phyloP scores from a whole-genome alignment of 495 filamentous ascomycete species.

The Penicillium desertorum region DNA sequence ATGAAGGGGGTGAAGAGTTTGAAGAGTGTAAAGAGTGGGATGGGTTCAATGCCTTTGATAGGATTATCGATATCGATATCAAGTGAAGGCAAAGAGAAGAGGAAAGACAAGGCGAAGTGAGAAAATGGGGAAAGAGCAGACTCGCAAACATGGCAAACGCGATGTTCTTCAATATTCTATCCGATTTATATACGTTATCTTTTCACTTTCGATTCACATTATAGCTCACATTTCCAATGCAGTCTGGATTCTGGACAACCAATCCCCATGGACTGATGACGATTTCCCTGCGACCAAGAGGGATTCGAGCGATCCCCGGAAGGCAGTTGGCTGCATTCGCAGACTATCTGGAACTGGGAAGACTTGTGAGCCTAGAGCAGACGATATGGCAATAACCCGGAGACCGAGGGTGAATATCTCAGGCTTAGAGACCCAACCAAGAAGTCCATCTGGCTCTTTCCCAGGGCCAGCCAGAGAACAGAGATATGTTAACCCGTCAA shows the following conservation, averaged over 20 bases:
- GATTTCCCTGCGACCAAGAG: not conserved
- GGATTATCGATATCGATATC: not conserved
- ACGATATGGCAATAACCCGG: conserved; percentile 47
- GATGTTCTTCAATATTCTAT: not conserved
- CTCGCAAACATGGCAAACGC: not conserved
- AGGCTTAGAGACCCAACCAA: conserved; percentile 73
- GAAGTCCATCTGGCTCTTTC: conserved; percentile 53
- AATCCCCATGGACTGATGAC: conserved; percentile 20
- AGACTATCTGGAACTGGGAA: conserved; percentile 28
- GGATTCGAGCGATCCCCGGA: not conserved
- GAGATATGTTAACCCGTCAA: conserved; percentile 54
- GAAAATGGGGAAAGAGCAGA: not conserved
- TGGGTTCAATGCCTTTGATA: not conserved
- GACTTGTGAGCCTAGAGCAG: conserved; percentile 45
- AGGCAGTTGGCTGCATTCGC: not conserved
- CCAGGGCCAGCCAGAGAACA: conserved; percentile 25
- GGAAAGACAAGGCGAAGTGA: no score
- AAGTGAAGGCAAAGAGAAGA: not conserved
- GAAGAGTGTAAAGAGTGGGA: not conserved
- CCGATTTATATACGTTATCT: not conserved
- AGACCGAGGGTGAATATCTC: conserved; percentile 68
- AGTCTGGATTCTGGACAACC: conserved; percentile 20
- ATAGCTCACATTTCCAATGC: conserved; percentile 2
- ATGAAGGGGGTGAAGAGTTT: not conserved
- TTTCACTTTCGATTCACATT: not conserved